Evolutionary conservation across 176 grass and related monocot genomes (phyloP), one percentile per base, ranked within the genome.

Genomic region (Zizania latifolia): DNA sequence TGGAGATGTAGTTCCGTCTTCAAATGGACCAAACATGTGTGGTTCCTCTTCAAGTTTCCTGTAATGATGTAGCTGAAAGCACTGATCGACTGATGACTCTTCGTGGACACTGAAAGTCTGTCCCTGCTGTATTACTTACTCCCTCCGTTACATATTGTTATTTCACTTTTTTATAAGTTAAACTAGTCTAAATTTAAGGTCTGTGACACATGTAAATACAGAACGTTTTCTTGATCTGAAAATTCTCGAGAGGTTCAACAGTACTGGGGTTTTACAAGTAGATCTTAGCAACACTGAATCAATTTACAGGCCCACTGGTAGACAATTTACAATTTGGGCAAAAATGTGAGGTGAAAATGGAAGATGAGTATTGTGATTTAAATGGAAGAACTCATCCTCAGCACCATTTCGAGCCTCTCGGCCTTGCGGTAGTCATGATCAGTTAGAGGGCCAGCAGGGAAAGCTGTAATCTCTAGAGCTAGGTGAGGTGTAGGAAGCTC

Each of bases 401-500:
- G 76, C 69, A 99, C 89, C 62, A 81, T 80, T 68, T 97, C 94
- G 10, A 97, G 90, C 94, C 89, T 89, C 87, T 94, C 92, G 0
- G 95, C 95, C 72, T 94, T 99, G 27, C 84, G 41, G 35, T 94
- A 99, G 82, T 99, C 95, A 24, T 80, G 90, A 33, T 94, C 89
- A 2, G 84, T 94, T 61, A 99, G 92, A 63, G 81, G 65, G 65
- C 95, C 95, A 63, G 77, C 87, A 70, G 95, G 95, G 72, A 94
- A 99, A 66, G 95, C 75, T 40, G 95, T 94, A 63, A 99, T 94
- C 82, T 99, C 95, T 76, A 94, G 62, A 30, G 90, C 64, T 21
- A 99, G 75, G 62, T 94, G 95, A 77, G 95, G 95, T 1, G 79
- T 92, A 22, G 95, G 95, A 41, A 99, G 85, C 70, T 99, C 95